Conservation (phyloP, 805 yeast genomes). For the Maudiozyma saulgeensis region DNA sequence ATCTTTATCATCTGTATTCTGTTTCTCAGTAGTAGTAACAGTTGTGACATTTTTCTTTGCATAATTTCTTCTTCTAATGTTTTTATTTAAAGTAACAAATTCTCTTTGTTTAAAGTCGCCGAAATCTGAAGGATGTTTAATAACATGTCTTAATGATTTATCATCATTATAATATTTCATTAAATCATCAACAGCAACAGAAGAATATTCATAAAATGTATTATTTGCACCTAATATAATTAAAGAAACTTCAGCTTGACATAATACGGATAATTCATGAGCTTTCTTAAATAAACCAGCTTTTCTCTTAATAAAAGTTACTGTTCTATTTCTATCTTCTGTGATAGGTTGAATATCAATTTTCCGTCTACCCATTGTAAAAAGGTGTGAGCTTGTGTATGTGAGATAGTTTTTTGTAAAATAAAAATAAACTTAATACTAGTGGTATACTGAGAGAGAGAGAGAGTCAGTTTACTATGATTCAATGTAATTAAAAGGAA, state of each 20-base stretch:
- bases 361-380: constrained; percentile 87
- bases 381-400: constrained; percentile 39
- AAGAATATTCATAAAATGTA: constrained; percentile 75
- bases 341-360: constrained; percentile 84
- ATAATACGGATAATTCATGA: constrained; percentile 63
- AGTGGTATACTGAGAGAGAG: no score
- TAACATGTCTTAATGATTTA: constrained; percentile 5
- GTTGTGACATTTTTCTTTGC: not conserved
- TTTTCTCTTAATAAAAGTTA: constrained; percentile 84
- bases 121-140: constrained; percentile 44
- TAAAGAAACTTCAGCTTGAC: constrained; percentile 89
- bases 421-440: constrained; percentile 41
- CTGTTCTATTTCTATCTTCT: constrained; percentile 66
- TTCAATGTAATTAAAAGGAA: no score
- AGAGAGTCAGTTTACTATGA: no score
- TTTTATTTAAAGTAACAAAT: constrained; percentile 3
- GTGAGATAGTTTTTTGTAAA: constrained; percentile 89
- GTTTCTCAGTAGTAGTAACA: not conserved
- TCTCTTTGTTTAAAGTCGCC: constrained; percentile 43
- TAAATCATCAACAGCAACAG: constrained; percentile 51
- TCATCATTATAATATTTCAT: constrained; percentile 32
- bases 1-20: not conserved
- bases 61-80: constrained; percentile 1
- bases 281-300: constrained; percentile 79
- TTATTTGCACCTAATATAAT: constrained; percentile 77